These are phyloP conservation scores for Eremothecium cymbalariae DNA, from an alignment of 1,139 yeast species.

Conservation along the genomic window DNA sequence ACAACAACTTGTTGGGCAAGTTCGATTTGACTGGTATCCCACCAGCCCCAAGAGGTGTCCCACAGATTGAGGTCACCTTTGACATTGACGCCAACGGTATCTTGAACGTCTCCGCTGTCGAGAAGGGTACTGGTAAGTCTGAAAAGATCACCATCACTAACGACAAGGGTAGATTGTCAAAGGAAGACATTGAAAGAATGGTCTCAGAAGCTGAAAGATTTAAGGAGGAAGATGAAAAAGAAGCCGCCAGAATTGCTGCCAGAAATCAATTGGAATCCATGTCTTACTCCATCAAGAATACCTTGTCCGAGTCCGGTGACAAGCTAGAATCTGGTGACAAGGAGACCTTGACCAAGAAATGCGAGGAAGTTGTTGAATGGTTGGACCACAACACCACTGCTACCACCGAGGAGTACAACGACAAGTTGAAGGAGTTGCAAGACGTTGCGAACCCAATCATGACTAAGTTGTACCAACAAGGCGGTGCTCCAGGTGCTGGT, in stretches of 20 bases:
- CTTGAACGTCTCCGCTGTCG: conserved; percentile 87
- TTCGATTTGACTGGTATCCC: conserved; percentile 88
- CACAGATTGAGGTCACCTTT: conserved; percentile 89
- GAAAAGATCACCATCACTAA: conserved; percentile 78
- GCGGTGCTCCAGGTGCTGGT: conserved; percentile 48
- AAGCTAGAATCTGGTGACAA: conserved; percentile 77
- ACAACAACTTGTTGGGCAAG: conserved; percentile 89
- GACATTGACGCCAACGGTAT: conserved; percentile 91
- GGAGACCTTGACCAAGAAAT: conserved; percentile 70
- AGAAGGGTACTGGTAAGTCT: conserved; percentile 81
- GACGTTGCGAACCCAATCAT: conserved; percentile 89
- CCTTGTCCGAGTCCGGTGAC: conserved; percentile 71
- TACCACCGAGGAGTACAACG: conserved; percentile 76
- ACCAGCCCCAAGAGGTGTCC: conserved; percentile 95
- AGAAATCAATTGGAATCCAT: conserved; percentile 91
- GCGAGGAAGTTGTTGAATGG: conserved; percentile 81
- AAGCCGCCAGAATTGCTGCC: conserved; percentile 66
- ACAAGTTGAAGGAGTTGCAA: conserved; percentile 91
- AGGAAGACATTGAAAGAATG: conserved; percentile 93
- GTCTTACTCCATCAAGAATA: conserved; percentile 82
- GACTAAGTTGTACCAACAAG: conserved; percentile 81
- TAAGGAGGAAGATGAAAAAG: conserved; percentile 80
- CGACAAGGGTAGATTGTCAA: conserved; percentile 93
- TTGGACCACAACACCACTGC: conserved; percentile 84
- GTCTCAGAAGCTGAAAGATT: conserved; percentile 83